A percentile compares a stretch with the other conserved stretches of the same genome.
phyloP scores from a whole-genome alignment of 805 yeast species.

The Pichia californica region DNA sequence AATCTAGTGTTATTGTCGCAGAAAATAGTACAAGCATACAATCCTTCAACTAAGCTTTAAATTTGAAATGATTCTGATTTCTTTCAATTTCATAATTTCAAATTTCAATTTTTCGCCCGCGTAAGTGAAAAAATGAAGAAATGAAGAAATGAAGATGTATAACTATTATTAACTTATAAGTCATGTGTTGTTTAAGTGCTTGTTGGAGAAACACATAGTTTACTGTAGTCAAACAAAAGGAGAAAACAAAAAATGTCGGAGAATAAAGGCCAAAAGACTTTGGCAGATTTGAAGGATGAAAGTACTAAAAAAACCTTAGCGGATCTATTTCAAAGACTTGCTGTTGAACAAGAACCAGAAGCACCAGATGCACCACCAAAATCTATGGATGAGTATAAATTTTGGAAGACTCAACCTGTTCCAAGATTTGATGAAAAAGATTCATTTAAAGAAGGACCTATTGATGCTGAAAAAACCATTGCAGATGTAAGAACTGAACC shows the following conservation, averaged over 20 bases:
- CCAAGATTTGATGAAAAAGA: slow-evolving; percentile 61
- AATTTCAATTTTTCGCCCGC: too few relatives aligned
- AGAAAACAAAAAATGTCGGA: neutral
- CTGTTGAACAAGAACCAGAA: slow-evolving; percentile 47
- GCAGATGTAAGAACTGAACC: slow-evolving; percentile 69
- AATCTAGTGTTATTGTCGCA: too few relatives aligned
- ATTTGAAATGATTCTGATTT: too few relatives aligned
- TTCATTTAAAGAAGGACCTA: slow-evolving; percentile 70
- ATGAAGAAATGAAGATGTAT: too few relatives aligned
- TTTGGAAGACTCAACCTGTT: slow-evolving; percentile 98
- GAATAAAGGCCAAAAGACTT: slow-evolving; percentile 6
- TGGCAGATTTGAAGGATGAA: neutral
- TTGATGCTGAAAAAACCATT: slow-evolving; percentile 60
- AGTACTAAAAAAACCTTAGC: slow-evolving; percentile 38
- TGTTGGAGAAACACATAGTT: too few relatives aligned
- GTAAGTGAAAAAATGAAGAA: too few relatives aligned
- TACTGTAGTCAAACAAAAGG: neutral
- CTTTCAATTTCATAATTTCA: too few relatives aligned
- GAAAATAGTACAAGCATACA: too few relatives aligned
- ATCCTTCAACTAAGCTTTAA: too few relatives aligned
- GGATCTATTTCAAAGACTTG: slow-evolving; percentile 50
- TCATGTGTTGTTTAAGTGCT: too few relatives aligned
- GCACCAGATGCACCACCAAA: slow-evolving; percentile 53
- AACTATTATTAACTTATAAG: too few relatives aligned
- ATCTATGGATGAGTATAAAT: slow-evolving; percentile 83